These are phyloP conservation scores for Mesembryanthemum crystallinum DNA, from an alignment of 148 eudicot genomes.

Conservation along the genomic window DNA sequence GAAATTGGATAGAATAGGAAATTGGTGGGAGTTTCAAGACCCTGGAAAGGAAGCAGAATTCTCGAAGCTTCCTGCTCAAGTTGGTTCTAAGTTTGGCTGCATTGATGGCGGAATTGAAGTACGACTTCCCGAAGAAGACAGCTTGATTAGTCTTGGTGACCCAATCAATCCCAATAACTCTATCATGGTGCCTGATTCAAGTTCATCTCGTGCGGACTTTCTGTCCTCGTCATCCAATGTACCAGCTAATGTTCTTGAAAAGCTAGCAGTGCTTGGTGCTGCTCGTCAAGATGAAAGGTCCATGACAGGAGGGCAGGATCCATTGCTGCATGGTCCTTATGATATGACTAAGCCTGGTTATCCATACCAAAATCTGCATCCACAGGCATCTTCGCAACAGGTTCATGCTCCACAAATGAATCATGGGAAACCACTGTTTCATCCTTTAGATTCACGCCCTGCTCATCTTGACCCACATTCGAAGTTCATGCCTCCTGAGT, in stretches of 20 bases:
- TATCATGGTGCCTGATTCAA: constrained; percentile 26
- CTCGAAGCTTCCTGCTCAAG: constrained; percentile 38
- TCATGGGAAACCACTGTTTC: constrained; percentile 51
- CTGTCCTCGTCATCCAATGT: constrained; percentile 38
- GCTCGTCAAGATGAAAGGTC: constrained; percentile 42
- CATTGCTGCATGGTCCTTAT: constrained; percentile 44
- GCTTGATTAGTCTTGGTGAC: constrained; percentile 46
- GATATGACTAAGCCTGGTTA: constrained; percentile 48
- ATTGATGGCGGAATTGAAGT: constrained; percentile 37
- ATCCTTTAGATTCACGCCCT: constrained; percentile 54
- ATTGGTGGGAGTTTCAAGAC: constrained; percentile 48
- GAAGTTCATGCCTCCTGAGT: constrained; percentile 60
- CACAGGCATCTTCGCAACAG: constrained; percentile 47
- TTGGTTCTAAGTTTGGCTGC: constrained; percentile 34
- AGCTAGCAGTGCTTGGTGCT: constrained; percentile 50
- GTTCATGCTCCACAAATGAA: constrained; percentile 51
- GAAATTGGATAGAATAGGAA: constrained; percentile 31
- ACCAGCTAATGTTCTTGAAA: constrained; percentile 47
- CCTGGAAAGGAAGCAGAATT: constrained; percentile 33
- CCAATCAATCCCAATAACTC: constrained; percentile 36
- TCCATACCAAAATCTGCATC: constrained; percentile 47
- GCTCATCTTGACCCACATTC: constrained; percentile 55
- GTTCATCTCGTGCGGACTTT: constrained; percentile 27
- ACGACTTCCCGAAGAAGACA: constrained; percentile 69
- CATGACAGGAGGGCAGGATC: constrained; percentile 37